These are phyloP conservation scores for Phaseolus coccineus DNA, from an alignment of 331 rosid species.

Conservation along the genomic window DNA sequence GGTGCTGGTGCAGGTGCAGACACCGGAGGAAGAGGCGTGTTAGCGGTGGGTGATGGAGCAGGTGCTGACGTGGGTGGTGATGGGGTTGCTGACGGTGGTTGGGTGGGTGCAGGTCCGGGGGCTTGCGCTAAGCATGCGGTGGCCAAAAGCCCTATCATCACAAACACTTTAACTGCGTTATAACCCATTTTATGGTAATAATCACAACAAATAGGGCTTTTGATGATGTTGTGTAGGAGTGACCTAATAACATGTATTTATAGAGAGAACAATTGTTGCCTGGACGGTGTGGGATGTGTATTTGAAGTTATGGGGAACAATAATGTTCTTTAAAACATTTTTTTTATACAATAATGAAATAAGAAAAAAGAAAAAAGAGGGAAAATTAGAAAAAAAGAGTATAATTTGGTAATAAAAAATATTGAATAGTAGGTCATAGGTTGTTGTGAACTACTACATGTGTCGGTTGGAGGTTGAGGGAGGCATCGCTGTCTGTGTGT, in stretches of 20 bases:
- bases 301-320: background rate
- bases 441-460: background rate
- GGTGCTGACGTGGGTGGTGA: conserved; percentile 36
- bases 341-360: too few relatives aligned
- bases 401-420: background rate
- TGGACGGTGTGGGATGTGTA: conserved; percentile 12
- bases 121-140: conserved; percentile 75
- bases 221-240: too few relatives aligned
- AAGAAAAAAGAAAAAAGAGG: background rate
- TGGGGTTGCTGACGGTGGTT: conserved; percentile 48
- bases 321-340: background rate
- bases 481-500: conserved; percentile 5
- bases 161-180: conserved; percentile 50
- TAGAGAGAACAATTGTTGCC: background rate
- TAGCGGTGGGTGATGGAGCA: background rate
- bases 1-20: conserved; percentile 42
- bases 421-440: too few relatives aligned
- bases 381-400: background rate
- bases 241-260: conserved; percentile 1
- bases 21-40: background rate
- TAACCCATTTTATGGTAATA: conserved; percentile 48
- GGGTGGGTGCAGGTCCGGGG: conserved; percentile 59
- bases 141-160: conserved; percentile 68
- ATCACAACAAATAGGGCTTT: background rate
- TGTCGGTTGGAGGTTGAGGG: conserved; percentile 7